A percentile compares a stretch with the other conserved stretches of the same genome.
Evolutionary conservation across 2,329 filamentous ascomycete species (phyloP).

Genomic region (Alternaria dauci): DNA sequence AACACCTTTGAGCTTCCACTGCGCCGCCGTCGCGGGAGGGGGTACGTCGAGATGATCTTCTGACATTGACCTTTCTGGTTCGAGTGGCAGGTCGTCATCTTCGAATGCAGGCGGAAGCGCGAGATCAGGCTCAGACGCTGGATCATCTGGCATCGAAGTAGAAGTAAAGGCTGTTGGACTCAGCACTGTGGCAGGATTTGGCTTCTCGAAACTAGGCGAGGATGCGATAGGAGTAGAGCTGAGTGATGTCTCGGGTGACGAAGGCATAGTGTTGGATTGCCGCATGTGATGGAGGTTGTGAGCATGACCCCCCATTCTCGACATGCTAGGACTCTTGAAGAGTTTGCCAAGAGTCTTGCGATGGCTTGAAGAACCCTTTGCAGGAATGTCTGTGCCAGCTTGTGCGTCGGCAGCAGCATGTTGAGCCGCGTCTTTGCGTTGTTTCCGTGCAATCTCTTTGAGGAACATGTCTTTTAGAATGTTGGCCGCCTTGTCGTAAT

Average conservation of each 20-base stretch:
- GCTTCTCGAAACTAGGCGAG: slow-evolving; percentile 55
- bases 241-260: slow-evolving; percentile 57
- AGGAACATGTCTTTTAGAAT: slow-evolving; percentile 91
- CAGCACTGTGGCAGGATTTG: slow-evolving; percentile 31
- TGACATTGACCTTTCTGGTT: slow-evolving; percentile 38
- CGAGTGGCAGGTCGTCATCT: slow-evolving; percentile 29
- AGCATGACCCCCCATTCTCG: slow-evolving; percentile 61
- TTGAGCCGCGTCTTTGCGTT: slow-evolving; percentile 54
- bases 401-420: slow-evolving; percentile 48
- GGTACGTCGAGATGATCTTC: slow-evolving; percentile 52
- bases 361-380: slow-evolving; percentile 51
- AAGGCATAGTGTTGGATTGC: slow-evolving; percentile 47
- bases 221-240: slow-evolving; percentile 54
- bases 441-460: slow-evolving; percentile 73
- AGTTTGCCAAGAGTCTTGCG: slow-evolving; percentile 63
- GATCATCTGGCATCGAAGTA: slow-evolving; percentile 24
- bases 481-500: slow-evolving; percentile 88
- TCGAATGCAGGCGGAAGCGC: slow-evolving; percentile 38
- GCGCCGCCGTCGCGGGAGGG: slow-evolving; percentile 75
- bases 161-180: slow-evolving; percentile 23
- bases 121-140: slow-evolving; percentile 46
- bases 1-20: slow-evolving; percentile 98
- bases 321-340: slow-evolving; percentile 71
- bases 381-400: slow-evolving; percentile 31
- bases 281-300: slow-evolving; percentile 48